These are phyloP conservation scores for Scleroderma citrinum DNA, from an alignment of 768 basidiomycete genomes.

Conservation along the genomic window DNA sequence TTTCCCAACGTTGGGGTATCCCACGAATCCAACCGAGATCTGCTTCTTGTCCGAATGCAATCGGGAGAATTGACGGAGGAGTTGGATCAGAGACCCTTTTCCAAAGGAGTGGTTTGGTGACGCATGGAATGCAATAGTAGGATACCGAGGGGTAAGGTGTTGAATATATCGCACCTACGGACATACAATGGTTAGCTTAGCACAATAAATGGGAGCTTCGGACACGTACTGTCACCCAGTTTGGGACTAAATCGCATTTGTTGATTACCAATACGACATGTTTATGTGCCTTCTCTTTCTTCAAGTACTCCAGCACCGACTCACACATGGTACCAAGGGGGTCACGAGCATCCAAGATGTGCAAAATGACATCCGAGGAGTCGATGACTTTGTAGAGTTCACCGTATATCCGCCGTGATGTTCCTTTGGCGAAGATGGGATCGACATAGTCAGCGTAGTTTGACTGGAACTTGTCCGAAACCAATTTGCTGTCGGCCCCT, in stretches of 20 bases:
- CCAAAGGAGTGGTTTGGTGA: conserved; percentile 99
- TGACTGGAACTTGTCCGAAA: conserved; percentile 36
- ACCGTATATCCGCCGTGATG: conserved; percentile 92
- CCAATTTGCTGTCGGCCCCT: conserved; percentile 9
- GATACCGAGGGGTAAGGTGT: conserved; percentile 89
- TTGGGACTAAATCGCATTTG: conserved; percentile 97
- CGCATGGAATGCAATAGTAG: conserved; percentile 97
- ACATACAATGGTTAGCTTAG: background rate
- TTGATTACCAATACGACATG: conserved; percentile 95
- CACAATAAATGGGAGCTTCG: background rate
- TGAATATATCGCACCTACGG: conserved; percentile 89
- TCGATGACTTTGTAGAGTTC: conserved; percentile 99
- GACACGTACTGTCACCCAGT: conserved; percentile 90
- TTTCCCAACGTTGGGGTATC: conserved; percentile 98
- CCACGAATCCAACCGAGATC: conserved; percentile 96
- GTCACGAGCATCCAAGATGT: conserved; percentile 93
- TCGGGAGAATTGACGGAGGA: conserved; percentile 93
- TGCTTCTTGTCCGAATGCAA: conserved; percentile 99
- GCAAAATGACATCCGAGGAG: conserved; percentile 93
- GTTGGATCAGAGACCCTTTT: conserved; percentile 95
- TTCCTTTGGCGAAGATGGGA: conserved; percentile 93
- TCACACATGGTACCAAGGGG: conserved; percentile 94
- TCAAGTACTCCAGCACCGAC: conserved; percentile 86
- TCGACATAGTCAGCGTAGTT: conserved; percentile 80
- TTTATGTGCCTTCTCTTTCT: conserved; percentile 96